Evolutionary conservation across 305 asterid species (phyloP), one percentile per base, ranked within the genome.

Genomic region (Fraxinus nigra): DNA sequence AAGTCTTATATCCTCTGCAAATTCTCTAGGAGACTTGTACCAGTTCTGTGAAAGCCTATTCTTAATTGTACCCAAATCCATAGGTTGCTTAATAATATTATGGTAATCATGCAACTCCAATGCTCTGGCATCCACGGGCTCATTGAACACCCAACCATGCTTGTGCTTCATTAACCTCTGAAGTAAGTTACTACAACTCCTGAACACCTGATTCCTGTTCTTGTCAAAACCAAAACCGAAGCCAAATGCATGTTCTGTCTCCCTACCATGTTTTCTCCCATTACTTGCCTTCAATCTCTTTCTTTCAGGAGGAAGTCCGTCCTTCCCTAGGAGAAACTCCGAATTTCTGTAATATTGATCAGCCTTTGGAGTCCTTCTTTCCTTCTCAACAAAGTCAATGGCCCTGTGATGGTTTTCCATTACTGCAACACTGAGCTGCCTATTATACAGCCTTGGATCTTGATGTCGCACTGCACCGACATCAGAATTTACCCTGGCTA

Each of bases 61-160:
- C 80, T 86, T 89, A 63, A 89, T 81, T 34, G 92, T 87, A 37
- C 90, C 92, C 56, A 89, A 87, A 86, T 89, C 92, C 92, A 89
- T 89, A 8, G 92, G 92, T 40, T 83, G 88, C 80, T 86, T 87
- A 30, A 89, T 87, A 65, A 89, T 79, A 67, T 84, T 84, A 83
- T 83, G 85, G 83, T 89, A 87, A 86, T 89, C 92, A 75, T 79
- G 89, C 43, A 89, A 78, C 70, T 86, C 85, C 75, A 87, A 84
- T 65, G 85, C 86, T 56, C 83, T 59, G 6, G 84, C 87, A 83
- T 89, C 85, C 34, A 89, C 92, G 9, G 92, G 92, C 46, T 77
- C 89, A 76, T 87, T 89, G 73, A 89, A 89, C 75, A 87, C 89
- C 90, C 90, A 89, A 24, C 85, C 87, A 86, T 86, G 84, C 69